A percentile compares a stretch with the other conserved stretches of the same genome.
phyloP scores from a whole-genome alignment of 352 stramenopile species.

The Pythium dissimile region DNA sequence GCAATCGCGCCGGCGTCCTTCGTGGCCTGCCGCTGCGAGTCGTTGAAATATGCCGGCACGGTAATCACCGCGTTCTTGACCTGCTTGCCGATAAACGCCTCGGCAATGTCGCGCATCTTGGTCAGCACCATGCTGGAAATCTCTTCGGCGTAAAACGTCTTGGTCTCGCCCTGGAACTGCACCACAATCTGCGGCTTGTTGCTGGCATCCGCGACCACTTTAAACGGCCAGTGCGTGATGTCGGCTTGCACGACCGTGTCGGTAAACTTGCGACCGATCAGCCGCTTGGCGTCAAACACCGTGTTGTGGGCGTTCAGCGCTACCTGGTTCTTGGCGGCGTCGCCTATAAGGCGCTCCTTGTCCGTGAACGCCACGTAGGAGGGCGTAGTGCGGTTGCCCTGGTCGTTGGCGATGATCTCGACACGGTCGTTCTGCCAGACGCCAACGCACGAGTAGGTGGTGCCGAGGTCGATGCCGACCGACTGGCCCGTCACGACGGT shows the following conservation, averaged over 20 bases:
- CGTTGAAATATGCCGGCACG: constrained; percentile 27
- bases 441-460: constrained; percentile 96
- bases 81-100: constrained; percentile 30
- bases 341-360: constrained; percentile 92
- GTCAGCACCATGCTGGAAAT: constrained; percentile 54
- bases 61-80: constrained; percentile 29
- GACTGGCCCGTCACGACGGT: constrained; percentile 29
- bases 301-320: constrained; percentile 83
- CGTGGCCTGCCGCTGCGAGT: constrained; percentile 26
- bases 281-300: constrained; percentile 29
- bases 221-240: constrained; percentile 53
- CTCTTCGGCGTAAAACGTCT: constrained; percentile 66
- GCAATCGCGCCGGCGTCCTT: constrained; percentile 29
- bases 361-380: constrained; percentile 96
- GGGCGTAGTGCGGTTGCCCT: constrained; percentile 94
- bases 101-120: constrained; percentile 47
- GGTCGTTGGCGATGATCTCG: constrained; percentile 95
- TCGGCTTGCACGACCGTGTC: constrained; percentile 83
- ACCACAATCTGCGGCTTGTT: constrained; percentile 54
- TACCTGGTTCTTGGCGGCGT: constrained; percentile 93
- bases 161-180: constrained; percentile 36
- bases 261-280: constrained; percentile 91
- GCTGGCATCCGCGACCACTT: constrained; percentile 37
- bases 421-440: constrained; percentile 96
- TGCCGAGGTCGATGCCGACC: constrained; percentile 97